A percentile compares a stretch with the other conserved stretches of the same genome.
Evolutionary conservation across 805 yeast species (phyloP).

Genomic region (Brettanomyces naardenensis): DNA sequence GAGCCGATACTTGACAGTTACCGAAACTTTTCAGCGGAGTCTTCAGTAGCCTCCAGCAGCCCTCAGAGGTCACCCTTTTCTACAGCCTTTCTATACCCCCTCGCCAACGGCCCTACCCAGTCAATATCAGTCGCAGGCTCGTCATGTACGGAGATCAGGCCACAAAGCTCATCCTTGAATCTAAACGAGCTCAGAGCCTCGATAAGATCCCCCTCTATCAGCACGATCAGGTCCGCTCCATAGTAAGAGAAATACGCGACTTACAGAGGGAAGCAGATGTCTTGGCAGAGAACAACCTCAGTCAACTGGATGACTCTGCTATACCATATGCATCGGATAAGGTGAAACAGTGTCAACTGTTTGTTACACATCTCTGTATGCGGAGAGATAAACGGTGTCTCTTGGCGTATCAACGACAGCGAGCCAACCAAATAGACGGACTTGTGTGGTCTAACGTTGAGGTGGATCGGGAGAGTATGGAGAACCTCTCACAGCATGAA

Average conservation of each 20-base stretch:
- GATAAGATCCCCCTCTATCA: slow-evolving; percentile 64
- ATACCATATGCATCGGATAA: slow-evolving; percentile 33
- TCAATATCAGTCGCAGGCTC: no score
- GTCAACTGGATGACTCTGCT: slow-evolving; percentile 8
- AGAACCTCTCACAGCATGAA: slow-evolving; percentile 66
- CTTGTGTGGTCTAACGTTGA: slow-evolving; percentile 67
- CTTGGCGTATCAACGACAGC: slow-evolving; percentile 68
- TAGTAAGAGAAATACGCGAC: slow-evolving; percentile 64
- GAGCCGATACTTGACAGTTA: no score
- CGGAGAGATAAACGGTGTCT: slow-evolving; percentile 86
- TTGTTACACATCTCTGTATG: slow-evolving; percentile 69
- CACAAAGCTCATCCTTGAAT: slow-evolving; percentile 74
- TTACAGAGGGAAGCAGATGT: slow-evolving; percentile 48
- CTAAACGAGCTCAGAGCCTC: slow-evolving; percentile 66
- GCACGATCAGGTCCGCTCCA: slow-evolving; percentile 59
- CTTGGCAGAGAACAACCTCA: slow-evolving; percentile 20
- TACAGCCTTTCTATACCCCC: no score
- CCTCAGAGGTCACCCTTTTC: no score
- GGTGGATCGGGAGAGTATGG: slow-evolving; percentile 31
- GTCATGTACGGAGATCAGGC: slow-evolving; percentile 95
- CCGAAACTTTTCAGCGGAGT: no score
- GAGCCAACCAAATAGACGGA: slow-evolving; percentile 62
- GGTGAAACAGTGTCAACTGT: slow-evolving; percentile 52
- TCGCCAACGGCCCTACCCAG: no score
- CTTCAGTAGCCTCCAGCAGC: no score